Evolutionary conservation across 148 eudicot genomes (phyloP).

Genomic region (Salicornia ramosissima): DNA sequence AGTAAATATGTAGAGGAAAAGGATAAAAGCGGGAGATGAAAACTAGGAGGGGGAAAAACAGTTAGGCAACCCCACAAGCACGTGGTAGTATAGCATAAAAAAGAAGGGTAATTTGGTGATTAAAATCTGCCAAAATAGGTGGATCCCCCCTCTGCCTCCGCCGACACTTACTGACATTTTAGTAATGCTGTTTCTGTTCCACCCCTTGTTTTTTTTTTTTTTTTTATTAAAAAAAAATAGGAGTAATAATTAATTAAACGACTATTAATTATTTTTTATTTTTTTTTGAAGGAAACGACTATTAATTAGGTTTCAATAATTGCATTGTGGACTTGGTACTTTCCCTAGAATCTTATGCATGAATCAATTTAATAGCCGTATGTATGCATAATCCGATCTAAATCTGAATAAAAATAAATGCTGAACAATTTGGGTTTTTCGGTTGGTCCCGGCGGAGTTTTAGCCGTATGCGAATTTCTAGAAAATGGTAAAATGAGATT

Average conservation of each 20-base stretch:
- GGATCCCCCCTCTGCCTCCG: conserved; percentile 24
- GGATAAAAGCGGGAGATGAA: conserved; percentile 16
- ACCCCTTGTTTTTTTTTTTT: background rate
- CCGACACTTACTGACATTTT: conserved; percentile 28
- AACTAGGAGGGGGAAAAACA: conserved; percentile 7
- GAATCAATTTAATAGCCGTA: background rate
- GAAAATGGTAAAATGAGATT: too few species aligned
- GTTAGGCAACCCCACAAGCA: conserved; percentile 28
- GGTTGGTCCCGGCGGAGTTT: too few species aligned
- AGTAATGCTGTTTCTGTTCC: background rate
- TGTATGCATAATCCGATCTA: too few species aligned
- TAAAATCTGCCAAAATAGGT: conserved; percentile 9
- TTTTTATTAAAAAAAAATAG: background rate
- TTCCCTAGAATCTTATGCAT: background rate
- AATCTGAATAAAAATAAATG: too few species aligned
- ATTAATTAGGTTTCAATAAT: conserved; percentile 12
- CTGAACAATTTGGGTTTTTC: too few species aligned
- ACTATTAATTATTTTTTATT: too few species aligned
- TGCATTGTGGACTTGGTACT: background rate
- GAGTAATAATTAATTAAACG: too few species aligned
- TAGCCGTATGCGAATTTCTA: too few species aligned
- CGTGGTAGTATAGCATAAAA: conserved; percentile 26
- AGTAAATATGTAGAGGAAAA: too few species aligned
- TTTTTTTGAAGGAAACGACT: too few species aligned
- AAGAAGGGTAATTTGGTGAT: conserved; percentile 14